Evolutionary conservation across 495 filamentous ascomycete species (phyloP).

Genomic region (Xylaria nigripes): DNA sequence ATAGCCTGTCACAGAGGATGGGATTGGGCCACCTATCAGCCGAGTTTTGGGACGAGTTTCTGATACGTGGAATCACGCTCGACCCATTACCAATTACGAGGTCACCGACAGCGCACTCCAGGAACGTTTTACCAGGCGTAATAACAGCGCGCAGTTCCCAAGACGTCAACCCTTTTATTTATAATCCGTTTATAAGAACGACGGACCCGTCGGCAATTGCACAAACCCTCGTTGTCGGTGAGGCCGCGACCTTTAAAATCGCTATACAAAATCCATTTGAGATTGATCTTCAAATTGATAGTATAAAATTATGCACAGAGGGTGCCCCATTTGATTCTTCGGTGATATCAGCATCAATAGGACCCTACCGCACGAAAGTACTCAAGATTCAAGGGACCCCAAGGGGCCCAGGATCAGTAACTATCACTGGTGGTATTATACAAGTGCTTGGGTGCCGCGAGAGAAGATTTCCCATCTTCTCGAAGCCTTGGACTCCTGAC

Average conservation of each 20-base stretch:
- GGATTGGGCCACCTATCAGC: conserved; percentile 61
- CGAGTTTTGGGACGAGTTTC: conserved; percentile 94
- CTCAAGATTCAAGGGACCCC: conserved; percentile 64
- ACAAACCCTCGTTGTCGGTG: conserved; percentile 63
- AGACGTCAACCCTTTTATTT: conserved; percentile 78
- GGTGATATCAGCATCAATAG: conserved; percentile 57
- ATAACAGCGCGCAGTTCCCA: conserved; percentile 44
- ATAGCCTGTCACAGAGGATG: conserved; percentile 63
- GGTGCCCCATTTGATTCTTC: conserved; percentile 61
- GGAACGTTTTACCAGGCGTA: conserved; percentile 59
- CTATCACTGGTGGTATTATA: conserved; percentile 69
- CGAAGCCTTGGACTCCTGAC: conserved; percentile 63
- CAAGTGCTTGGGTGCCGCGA: conserved; percentile 74
- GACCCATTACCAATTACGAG: conserved; percentile 38
- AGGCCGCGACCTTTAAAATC: conserved; percentile 66
- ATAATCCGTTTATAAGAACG: conserved; percentile 77
- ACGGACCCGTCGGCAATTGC: conserved; percentile 50
- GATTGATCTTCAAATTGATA: conserved; percentile 82
- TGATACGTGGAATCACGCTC: conserved; percentile 73
- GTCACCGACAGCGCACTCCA: conserved; percentile 63
- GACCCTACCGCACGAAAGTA: conserved; percentile 72
- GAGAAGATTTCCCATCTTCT: conserved; percentile 76
- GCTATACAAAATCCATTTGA: conserved; percentile 91
- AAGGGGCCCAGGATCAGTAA: conserved; percentile 54
- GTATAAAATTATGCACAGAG: conserved; percentile 62